phyloP scores from a whole-genome alignment of 495 filamentous ascomycete genomes.

The Hypoxylon trugodes region DNA sequence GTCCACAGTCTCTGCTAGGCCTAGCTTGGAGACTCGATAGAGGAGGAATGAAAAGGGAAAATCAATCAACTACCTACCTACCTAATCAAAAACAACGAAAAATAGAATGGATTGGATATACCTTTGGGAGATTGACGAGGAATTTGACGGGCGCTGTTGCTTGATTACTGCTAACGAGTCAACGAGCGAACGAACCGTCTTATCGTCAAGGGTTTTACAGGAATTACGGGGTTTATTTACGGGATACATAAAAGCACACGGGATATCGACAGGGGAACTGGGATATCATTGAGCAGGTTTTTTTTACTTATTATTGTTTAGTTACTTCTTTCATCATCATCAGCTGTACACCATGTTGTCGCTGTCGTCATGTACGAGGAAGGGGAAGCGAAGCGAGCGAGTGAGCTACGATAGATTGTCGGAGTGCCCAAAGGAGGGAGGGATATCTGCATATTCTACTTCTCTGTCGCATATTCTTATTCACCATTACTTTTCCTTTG shows the following conservation, averaged over 20 bases:
- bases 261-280: constrained; percentile 4
- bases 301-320: background rate
- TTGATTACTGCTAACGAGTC: background rate
- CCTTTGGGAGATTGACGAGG: too few species aligned
- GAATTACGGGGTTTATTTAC: constrained; percentile 19
- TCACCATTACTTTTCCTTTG: constrained; percentile 6
- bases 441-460: background rate
- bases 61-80: background rate
- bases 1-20: too few species aligned
- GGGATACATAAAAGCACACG: constrained; percentile 35
- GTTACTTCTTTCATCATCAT: background rate
- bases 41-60: too few species aligned
- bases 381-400: background rate
- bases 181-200: constrained; percentile 21
- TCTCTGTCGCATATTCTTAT: constrained; percentile 8
- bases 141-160: background rate
- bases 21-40: too few species aligned
- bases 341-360: constrained; percentile 23
- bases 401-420: constrained; percentile 25
- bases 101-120: constrained; percentile 6
- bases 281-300: background rate
- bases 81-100: background rate
- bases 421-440: constrained; percentile 4
- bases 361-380: constrained; percentile 9
- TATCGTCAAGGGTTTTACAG: constrained; percentile 5